Percentiles rank a stretch among this genome's conserved stretches.
phyloP scores from a whole-genome alignment of 2,329 filamentous ascomycete species.

The Claviceps maximensis region DNA sequence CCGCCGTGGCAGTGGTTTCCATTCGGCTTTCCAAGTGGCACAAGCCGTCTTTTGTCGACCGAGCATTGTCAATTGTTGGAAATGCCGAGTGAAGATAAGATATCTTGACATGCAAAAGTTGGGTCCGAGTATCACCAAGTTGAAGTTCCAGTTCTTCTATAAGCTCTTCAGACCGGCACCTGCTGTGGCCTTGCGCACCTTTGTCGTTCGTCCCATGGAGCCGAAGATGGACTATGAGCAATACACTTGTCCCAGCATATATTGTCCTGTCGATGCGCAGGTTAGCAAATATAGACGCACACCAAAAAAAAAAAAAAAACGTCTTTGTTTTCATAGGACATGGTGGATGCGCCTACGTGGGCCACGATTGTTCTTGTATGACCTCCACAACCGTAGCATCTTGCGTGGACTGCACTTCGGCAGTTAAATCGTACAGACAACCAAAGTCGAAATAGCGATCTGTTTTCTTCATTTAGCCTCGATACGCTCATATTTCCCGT shows the following conservation, averaged over 20 bases:
- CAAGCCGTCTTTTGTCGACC: constrained; percentile 17
- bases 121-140: constrained; percentile 33
- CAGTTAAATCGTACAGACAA: constrained; percentile 33
- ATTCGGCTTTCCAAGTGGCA: constrained; percentile 32
- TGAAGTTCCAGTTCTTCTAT: constrained; percentile 46
- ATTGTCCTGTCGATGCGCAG: constrained; percentile 22
- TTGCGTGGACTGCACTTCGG: constrained; percentile 30
- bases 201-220: constrained; percentile 13
- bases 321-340: no score
- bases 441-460: constrained; percentile 28
- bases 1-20: constrained; percentile 38
- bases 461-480: constrained; percentile 8
- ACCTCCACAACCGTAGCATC: constrained; percentile 32
- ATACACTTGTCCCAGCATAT: constrained; percentile 27
- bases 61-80: constrained; percentile 18
- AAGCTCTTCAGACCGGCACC: constrained; percentile 37
- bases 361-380: constrained; percentile 29
- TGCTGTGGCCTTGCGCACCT: constrained; percentile 12
- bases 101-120: constrained; percentile 39
- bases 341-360: constrained; percentile 25
- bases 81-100: constrained; percentile 46
- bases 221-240: constrained; percentile 35
- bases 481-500: not conserved
- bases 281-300: not conserved
- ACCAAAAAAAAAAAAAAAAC: not conserved